Evolutionary conservation across 768 basidiomycete species (phyloP).

Genomic region (Kwoniella shandongensis): DNA sequence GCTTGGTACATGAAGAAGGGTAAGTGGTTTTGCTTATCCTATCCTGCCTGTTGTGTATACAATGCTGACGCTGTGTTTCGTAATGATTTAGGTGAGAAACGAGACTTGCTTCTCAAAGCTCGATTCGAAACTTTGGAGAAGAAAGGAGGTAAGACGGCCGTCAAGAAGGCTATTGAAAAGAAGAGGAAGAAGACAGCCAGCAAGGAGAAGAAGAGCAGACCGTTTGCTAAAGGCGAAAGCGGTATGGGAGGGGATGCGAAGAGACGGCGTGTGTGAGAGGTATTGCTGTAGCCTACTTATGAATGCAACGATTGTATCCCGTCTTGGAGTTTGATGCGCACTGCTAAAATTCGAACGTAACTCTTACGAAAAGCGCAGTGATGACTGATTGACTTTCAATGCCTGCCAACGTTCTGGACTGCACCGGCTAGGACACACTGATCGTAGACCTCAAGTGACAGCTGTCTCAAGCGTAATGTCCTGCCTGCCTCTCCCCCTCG

Average conservation of each 20-base stretch:
- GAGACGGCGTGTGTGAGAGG: constrained; percentile 9
- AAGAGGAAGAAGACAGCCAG: constrained; percentile 81
- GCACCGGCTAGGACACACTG: too few species aligned
- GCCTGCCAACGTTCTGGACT: too few species aligned
- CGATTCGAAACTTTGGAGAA: constrained; percentile 75
- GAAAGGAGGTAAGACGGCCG: constrained; percentile 73
- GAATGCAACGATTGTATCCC: too few species aligned
- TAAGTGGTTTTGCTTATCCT: constrained; percentile 54
- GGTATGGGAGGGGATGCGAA: constrained; percentile 12
- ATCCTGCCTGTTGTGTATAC: neutral
- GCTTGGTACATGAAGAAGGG: constrained; percentile 83
- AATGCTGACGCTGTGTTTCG: constrained; percentile 11
- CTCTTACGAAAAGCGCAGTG: too few species aligned
- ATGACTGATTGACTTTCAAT: too few species aligned
- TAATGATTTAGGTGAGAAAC: constrained; percentile 67
- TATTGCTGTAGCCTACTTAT: neutral
- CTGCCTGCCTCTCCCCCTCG: too few species aligned
- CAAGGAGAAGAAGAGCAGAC: constrained; percentile 84
- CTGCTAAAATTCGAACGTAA: too few species aligned
- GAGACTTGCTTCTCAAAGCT: constrained; percentile 68
- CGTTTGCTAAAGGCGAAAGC: constrained; percentile 57
- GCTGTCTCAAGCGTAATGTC: too few species aligned
- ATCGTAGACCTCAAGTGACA: too few species aligned
- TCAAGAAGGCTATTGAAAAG: constrained; percentile 85
- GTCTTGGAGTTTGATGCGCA: too few species aligned